Percentiles rank a stretch among this genome's conserved stretches.
phyloP scores from a whole-genome alignment of 2,329 filamentous ascomycete species.

The Pseudocercospora fuligena region DNA sequence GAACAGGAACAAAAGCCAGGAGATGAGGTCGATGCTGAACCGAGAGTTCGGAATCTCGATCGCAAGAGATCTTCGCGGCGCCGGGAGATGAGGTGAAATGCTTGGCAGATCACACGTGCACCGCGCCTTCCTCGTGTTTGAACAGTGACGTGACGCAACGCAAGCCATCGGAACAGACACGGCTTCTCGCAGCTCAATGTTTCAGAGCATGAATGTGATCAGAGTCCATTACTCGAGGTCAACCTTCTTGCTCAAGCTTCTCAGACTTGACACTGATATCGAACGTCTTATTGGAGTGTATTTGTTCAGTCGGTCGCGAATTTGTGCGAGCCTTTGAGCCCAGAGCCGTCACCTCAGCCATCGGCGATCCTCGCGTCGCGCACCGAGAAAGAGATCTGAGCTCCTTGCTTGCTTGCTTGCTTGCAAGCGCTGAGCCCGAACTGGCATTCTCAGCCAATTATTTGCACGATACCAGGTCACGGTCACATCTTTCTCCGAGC shows the following conservation, averaged over 20 bases:
- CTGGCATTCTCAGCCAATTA: not conserved
- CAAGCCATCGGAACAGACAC: not conserved
- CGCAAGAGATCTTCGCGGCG: too few species aligned
- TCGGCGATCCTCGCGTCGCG: slow-evolving; percentile 5
- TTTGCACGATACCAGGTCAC: not conserved
- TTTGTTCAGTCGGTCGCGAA: too few species aligned
- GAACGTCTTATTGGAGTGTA: not conserved
- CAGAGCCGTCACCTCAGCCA: not conserved
- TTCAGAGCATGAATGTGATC: not conserved
- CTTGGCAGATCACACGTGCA: not conserved
- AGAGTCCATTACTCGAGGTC: not conserved
- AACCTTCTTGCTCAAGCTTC: not conserved
- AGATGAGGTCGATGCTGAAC: too few species aligned
- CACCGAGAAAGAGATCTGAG: not conserved
- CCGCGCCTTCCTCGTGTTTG: not conserved
- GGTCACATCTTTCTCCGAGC: not conserved
- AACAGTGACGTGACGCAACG: not conserved
- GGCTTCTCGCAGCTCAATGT: not conserved
- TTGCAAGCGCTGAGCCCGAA: not conserved
- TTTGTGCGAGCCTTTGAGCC: not conserved
- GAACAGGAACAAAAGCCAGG: too few species aligned
- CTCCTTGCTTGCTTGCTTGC: slow-evolving; percentile 2
- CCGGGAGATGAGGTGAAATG: not conserved
- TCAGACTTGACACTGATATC: not conserved
- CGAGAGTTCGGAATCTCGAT: too few species aligned